A percentile compares a stretch with the other conserved stretches of the same genome.
Conservation (phyloP, 306 rosid species). For the Quercus mongolica region DNA sequence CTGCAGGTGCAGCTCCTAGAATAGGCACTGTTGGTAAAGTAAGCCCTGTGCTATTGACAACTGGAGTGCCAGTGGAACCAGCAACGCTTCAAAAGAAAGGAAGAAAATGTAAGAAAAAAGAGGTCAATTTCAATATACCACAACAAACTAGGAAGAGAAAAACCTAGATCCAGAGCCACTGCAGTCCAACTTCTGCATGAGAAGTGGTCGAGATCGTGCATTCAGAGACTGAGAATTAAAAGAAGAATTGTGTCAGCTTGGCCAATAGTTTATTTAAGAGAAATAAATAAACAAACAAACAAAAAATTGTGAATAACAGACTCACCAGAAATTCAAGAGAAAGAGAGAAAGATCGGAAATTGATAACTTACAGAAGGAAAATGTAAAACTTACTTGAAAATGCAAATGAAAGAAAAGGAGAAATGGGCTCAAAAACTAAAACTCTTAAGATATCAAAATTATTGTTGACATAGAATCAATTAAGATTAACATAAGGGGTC, state of each 20-base stretch:
- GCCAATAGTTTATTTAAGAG: background rate
- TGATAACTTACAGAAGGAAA: background rate
- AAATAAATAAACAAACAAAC: background rate
- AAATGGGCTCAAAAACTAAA: background rate
- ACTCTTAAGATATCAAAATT: background rate
- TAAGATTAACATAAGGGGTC: background rate
- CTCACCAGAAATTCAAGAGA: background rate
- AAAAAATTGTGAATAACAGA: background rate
- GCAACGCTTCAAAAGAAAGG: slow-evolving; percentile 48
- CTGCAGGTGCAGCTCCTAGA: slow-evolving; percentile 32
- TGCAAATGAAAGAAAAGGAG: background rate
- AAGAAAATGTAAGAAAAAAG: slow-evolving; percentile 23
- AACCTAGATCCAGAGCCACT: slow-evolving; percentile 75
- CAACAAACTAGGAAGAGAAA: slow-evolving; percentile 19
- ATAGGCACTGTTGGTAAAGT: slow-evolving; percentile 43
- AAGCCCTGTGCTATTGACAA: slow-evolving; percentile 42
- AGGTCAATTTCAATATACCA: slow-evolving; percentile 12
- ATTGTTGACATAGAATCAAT: background rate
- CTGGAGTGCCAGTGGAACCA: slow-evolving; percentile 53
- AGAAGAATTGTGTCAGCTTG: slow-evolving; percentile 12
- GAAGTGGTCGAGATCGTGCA: slow-evolving; percentile 84
- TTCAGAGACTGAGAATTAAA: slow-evolving; percentile 67
- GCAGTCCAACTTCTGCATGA: slow-evolving; percentile 97
- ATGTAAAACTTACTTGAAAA: background rate
- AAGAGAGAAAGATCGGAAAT: background rate